phyloP scores from a whole-genome alignment of 1,139 yeast genomes.

The Chernovozyma sophiae-reginae region DNA sequence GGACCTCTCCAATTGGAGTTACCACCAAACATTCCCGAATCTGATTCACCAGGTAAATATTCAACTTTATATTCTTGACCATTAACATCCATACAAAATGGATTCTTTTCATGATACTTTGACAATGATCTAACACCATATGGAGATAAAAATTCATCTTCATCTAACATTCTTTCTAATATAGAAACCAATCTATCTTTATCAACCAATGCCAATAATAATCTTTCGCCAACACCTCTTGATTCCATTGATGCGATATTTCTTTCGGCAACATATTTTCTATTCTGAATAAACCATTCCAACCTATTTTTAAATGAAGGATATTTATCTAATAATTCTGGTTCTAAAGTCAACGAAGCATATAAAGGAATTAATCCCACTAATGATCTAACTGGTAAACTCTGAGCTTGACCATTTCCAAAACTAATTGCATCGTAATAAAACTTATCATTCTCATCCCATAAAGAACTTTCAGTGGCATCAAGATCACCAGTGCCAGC shows the following conservation, averaged over 20 bases:
- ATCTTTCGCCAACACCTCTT: constrained; percentile 83
- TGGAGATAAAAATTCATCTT: constrained; percentile 78
- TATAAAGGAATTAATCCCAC: constrained; percentile 93
- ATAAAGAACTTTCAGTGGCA: constrained; percentile 60
- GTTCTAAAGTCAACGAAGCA: constrained; percentile 88
- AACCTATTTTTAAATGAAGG: constrained; percentile 84
- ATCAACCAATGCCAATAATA: constrained; percentile 76
- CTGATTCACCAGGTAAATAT: constrained; percentile 90
- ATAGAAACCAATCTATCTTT: constrained; percentile 77
- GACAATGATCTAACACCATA: constrained; percentile 91
- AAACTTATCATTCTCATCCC: constrained; percentile 90
- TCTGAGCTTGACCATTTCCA: constrained; percentile 62
- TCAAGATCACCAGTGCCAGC: constrained; percentile 41
- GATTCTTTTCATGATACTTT: constrained; percentile 81
- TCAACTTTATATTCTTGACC: constrained; percentile 72
- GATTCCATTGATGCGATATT: constrained; percentile 86
- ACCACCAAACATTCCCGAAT: constrained; percentile 95
- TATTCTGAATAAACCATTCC: constrained; percentile 79
- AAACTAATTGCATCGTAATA: constrained; percentile 90
- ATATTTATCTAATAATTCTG: constrained; percentile 72
- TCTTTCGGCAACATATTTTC: constrained; percentile 71
- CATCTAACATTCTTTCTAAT: constrained; percentile 80
- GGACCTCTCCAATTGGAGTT: constrained; percentile 99
- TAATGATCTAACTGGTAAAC: constrained; percentile 82
- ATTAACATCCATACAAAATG: constrained; percentile 82